Evolutionary conservation across 176 grass and related monocot genomes (phyloP).

Genomic region (Typha latifolia): DNA sequence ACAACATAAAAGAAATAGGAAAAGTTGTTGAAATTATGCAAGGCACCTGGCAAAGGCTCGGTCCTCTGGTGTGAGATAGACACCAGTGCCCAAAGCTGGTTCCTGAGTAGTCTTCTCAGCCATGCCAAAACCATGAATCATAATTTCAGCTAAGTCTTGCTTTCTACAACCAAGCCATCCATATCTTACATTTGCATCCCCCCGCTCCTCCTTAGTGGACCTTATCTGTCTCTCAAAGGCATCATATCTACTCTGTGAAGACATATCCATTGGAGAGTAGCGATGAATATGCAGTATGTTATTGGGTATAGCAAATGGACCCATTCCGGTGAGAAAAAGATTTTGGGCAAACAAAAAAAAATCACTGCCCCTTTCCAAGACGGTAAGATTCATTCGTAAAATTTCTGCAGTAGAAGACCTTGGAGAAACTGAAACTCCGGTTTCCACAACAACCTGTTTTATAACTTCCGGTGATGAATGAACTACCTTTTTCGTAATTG

Average conservation of each 20-base stretch:
- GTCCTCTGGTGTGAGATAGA: slow-evolving; percentile 56
- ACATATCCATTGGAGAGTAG: slow-evolving; percentile 57
- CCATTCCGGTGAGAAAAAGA: slow-evolving; percentile 71
- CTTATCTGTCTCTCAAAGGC: slow-evolving; percentile 74
- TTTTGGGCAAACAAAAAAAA: slow-evolving; percentile 43
- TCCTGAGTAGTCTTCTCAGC: slow-evolving; percentile 36
- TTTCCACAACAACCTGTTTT: slow-evolving; percentile 53
- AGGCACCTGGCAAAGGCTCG: slow-evolving; percentile 64
- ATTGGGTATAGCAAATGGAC: slow-evolving; percentile 38
- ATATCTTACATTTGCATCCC: slow-evolving; percentile 53
- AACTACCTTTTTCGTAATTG: slow-evolving; percentile 26
- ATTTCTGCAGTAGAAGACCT: slow-evolving; percentile 33
- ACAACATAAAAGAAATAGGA: too few relatives aligned
- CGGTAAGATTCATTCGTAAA: slow-evolving; percentile 54
- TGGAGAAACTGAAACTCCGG: slow-evolving; percentile 23
- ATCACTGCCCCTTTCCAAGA: slow-evolving; percentile 44
- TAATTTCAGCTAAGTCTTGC: slow-evolving; percentile 56
- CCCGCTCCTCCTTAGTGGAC: slow-evolving; percentile 35
- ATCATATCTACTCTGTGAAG: slow-evolving; percentile 41
- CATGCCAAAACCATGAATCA: slow-evolving; percentile 63
- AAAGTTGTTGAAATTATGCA: slow-evolving; percentile 1
- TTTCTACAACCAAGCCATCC: slow-evolving; percentile 77
- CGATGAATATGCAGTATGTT: slow-evolving; percentile 57
- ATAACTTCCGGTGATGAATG: slow-evolving; percentile 44
- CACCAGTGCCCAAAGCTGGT: slow-evolving; percentile 32